Percentiles rank a stretch among this genome's conserved stretches.
Conservation (phyloP, 1,284 basidiomycete species). For the Omphalotus olearius region DNA sequence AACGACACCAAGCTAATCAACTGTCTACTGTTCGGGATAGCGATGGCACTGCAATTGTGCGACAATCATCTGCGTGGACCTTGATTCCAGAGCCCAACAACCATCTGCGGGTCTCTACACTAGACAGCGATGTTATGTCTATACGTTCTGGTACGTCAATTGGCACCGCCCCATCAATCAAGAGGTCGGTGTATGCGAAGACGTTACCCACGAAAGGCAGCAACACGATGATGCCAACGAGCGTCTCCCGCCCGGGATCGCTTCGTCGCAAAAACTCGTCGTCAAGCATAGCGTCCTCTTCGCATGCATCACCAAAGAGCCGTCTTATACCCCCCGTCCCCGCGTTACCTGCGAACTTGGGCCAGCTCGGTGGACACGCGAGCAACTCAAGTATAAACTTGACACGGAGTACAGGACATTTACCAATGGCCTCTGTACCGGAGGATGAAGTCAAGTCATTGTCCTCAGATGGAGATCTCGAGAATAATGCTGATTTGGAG, state of each 20-base stretch:
- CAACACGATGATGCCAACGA: slow-evolving; percentile 14
- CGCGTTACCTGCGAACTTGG: slow-evolving; percentile 27
- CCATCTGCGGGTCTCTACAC: slow-evolving; percentile 25
- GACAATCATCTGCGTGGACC: slow-evolving; percentile 26
- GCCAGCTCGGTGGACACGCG: slow-evolving; percentile 26
- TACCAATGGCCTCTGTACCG: slow-evolving; percentile 45
- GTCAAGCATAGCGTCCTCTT: slow-evolving; percentile 33
- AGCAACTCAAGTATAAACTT: slow-evolving; percentile 38
- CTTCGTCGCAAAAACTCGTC: slow-evolving; percentile 35
- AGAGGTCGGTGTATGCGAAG: slow-evolving; percentile 32
- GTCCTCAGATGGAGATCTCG: slow-evolving; percentile 30
- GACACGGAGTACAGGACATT: slow-evolving; percentile 39
- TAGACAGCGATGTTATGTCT: slow-evolving; percentile 42
- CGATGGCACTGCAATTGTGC: not conserved
- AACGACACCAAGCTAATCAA: slow-evolving; percentile 25
- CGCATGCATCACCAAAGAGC: slow-evolving; percentile 10
- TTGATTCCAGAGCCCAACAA: slow-evolving; percentile 27
- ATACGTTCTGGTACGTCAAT: slow-evolving; percentile 48
- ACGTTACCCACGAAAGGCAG: slow-evolving; percentile 20
- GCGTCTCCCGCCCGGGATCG: slow-evolving; percentile 25
- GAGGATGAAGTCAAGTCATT: slow-evolving; percentile 40
- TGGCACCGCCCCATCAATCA: slow-evolving; percentile 38
- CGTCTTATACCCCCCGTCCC: slow-evolving; percentile 30
- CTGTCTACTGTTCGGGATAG: not conserved
- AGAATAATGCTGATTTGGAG: slow-evolving; percentile 47